Evolutionary conservation across 2,329 filamentous ascomycete genomes (phyloP).

Genomic region (Epicoccum sorghinum): DNA sequence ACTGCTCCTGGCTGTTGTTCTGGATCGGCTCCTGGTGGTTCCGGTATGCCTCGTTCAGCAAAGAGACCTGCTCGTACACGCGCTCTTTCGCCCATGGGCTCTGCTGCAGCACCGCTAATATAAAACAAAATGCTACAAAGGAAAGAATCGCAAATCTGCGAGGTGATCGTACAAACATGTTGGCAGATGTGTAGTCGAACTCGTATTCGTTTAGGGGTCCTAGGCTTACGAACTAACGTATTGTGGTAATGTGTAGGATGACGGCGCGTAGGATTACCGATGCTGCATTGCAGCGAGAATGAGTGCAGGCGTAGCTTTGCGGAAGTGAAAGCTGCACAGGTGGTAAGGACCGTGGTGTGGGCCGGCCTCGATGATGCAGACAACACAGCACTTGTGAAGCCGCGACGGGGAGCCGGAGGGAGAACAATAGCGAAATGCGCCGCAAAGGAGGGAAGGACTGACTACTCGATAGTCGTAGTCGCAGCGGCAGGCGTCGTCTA

Average conservation of each 20-base stretch:
- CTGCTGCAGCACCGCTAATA: slow-evolving; percentile 36
- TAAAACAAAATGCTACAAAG: slow-evolving; percentile 42
- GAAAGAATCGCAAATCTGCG: slow-evolving; percentile 47
- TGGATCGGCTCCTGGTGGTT: slow-evolving; percentile 22
- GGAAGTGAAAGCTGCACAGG: not conserved
- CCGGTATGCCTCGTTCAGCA: slow-evolving; percentile 22
- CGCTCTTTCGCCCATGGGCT: slow-evolving; percentile 35
- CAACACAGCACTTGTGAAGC: slow-evolving; percentile 12
- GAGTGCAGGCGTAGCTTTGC: slow-evolving; percentile 7
- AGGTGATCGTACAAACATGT: slow-evolving; percentile 46
- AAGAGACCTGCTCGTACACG: slow-evolving; percentile 36
- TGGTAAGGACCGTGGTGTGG: slow-evolving; percentile 15
- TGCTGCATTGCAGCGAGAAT: slow-evolving; percentile 27
- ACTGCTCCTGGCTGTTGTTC: slow-evolving; percentile 15
- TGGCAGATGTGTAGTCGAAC: slow-evolving; percentile 18
- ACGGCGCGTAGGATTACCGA: slow-evolving; percentile 23
- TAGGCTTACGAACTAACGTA: slow-evolving; percentile 24
- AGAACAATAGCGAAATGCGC: slow-evolving; percentile 1
- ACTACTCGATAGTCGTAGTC: slow-evolving; percentile 8
- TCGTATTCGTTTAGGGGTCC: slow-evolving; percentile 29
- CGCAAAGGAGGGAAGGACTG: slow-evolving; percentile 5
- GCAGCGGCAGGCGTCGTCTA: not conserved
- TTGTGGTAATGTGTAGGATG: slow-evolving; percentile 21
- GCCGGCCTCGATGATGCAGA: not conserved
- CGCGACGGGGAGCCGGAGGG: not conserved